Evolutionary conservation across 1,139 yeast genomes (phyloP).

Genomic region (Eremothecium cymbalariae): DNA sequence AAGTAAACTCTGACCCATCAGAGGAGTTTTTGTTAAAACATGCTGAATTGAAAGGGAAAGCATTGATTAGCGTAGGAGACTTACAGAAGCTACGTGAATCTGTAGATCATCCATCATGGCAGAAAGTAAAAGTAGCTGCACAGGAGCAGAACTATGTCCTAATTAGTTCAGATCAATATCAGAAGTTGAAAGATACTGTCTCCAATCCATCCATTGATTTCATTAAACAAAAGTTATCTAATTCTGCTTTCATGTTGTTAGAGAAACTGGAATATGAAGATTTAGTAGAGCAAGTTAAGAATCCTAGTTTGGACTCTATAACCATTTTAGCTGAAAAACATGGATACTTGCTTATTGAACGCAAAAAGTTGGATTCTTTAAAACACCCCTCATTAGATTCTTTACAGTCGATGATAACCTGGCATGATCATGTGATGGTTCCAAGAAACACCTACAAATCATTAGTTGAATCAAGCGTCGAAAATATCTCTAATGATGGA

Average conservation of each 20-base stretch:
- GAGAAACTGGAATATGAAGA: slow-evolving; percentile 1
- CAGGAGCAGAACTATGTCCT: background rate
- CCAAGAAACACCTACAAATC: slow-evolving; percentile 12
- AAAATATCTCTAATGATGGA: slow-evolving; percentile 19
- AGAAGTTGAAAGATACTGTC: slow-evolving; percentile 11
- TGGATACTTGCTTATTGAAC: no score
- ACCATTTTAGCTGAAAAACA: background rate
- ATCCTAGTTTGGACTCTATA: slow-evolving; percentile 2
- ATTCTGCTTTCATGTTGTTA: background rate
- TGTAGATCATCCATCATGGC: slow-evolving; percentile 22
- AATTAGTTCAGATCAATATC: background rate
- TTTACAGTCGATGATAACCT: background rate
- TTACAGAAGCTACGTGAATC: slow-evolving; percentile 6
- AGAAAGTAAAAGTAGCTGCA: slow-evolving; percentile 7
- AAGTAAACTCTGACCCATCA: slow-evolving; percentile 10
- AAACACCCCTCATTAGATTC: no score
- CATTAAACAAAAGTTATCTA: slow-evolving; percentile 16
- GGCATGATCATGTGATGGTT: slow-evolving; percentile 13
- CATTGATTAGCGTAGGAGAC: slow-evolving; percentile 7
- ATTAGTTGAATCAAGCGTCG: slow-evolving; percentile 12
- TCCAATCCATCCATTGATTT: slow-evolving; percentile 23
- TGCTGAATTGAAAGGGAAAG: slow-evolving; percentile 11
- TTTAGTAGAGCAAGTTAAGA: slow-evolving; percentile 4
- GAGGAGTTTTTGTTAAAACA: slow-evolving; percentile 11
- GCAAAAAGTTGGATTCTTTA: no score